Base-by-base conservation (phyloP, 164 flowering plant species). In the Nelumbo lutea region DNA sequence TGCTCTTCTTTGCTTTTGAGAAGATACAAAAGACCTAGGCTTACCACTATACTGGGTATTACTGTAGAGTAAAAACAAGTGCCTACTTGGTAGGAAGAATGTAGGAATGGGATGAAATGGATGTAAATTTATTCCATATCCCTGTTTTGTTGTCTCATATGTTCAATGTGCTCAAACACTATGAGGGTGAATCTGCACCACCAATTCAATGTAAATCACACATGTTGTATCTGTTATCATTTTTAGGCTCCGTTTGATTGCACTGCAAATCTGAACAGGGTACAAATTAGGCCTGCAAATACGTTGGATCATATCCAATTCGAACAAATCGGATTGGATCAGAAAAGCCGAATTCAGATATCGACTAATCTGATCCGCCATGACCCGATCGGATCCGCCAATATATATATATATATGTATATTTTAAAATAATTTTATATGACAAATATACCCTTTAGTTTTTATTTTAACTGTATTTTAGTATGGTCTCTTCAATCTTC, bases 1-100 rank as follows among this genome's bases (percentile, higher is more conserved):
- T 93, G 99, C 71, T 96, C 99, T n/a, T 96, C 99, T 60, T 77
- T 96, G 84, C 88, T 93, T 71, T 88, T 96, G 68, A 84, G 90
- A 73, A 83, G 85, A 77, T 96, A 93, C 70, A 89, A 72, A 72
- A 96, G 79, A 74, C 99, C 99, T 40, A 85, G 91, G 72, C 95
- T 96, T 50, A 90, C 99, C 14, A 86, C 95, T 13, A 78, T 93
- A 72, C 80, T 96, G 47, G 93, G 93, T 76, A 89, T 92, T 48
- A 89, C 89, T 73, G 83, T 90, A 74, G 97, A 92, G 70, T 89
- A 90, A 82, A 11, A 46, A 14, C 9, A 40, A 8, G 11, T 6
- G 27, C 27, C 27, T 43, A 42, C 38, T 45, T 63, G 9, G 56
- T 63, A 44, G 53, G 50, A 47, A 60, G 56, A 41, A 58, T 11